Percentiles rank a stretch among this genome's conserved stretches.
Evolutionary conservation across 164 flowering plant genomes (phyloP).

Genomic region (Annona squamosa): DNA sequence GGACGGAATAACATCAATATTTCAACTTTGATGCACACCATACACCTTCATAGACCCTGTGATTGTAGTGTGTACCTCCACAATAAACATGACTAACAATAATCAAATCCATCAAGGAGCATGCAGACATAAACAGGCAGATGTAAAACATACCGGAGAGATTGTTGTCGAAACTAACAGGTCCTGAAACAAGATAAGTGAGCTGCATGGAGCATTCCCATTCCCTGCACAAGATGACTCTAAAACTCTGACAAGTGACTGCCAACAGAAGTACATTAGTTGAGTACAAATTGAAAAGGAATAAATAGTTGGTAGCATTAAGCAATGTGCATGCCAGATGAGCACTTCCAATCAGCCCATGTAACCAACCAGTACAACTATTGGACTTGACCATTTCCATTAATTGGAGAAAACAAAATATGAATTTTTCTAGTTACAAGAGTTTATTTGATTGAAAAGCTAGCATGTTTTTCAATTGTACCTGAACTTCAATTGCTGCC

Average conservation of each 20-base stretch:
- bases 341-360: background rate
- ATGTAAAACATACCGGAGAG: conserved; percentile 60
- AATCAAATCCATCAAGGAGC: too few relatives aligned
- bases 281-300: background rate
- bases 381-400: background rate
- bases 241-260: conserved; percentile 75
- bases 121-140: background rate
- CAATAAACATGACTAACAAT: too few relatives aligned
- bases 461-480: conserved; percentile 16
- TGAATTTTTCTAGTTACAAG: background rate
- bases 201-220: conserved; percentile 45
- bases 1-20: too few relatives aligned
- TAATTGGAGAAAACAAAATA: background rate
- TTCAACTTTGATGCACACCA: too few relatives aligned
- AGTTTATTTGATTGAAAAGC: background rate
- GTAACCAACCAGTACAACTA: background rate
- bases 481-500: conserved; percentile 97
- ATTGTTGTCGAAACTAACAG: conserved; percentile 93
- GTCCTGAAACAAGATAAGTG: conserved; percentile 82
- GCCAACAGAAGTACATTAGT: conserved; percentile 21
- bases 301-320: background rate
- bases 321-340: background rate
- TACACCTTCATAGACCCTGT: too few relatives aligned
- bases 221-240: conserved; percentile 63
- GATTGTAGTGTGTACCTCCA: too few relatives aligned